Conservation (phyloP, 169 alveolate species). For the Cryptosporidium sp. region DNA sequence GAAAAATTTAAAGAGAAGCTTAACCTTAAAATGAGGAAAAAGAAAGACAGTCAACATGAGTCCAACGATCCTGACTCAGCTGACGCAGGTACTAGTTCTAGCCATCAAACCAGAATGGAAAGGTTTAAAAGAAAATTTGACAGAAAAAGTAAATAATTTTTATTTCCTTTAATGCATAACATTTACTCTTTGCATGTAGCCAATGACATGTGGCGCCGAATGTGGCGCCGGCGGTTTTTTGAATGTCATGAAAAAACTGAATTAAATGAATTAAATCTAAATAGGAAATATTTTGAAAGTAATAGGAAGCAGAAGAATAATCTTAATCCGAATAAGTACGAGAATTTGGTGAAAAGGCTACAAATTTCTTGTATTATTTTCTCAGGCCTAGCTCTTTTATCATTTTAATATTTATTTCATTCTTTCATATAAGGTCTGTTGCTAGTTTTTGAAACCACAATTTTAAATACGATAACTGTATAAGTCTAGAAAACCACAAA, state of each 20-base stretch:
- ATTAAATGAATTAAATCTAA: neutral
- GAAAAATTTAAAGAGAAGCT: constrained; percentile 38
- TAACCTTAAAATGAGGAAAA: constrained; percentile 8
- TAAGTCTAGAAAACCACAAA: neutral
- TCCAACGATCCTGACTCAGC: neutral
- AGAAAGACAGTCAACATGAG: neutral
- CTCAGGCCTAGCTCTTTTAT: neutral
- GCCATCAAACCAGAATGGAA: constrained; percentile 7
- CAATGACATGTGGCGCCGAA: neutral
- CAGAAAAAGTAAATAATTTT: neutral
- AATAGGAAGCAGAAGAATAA: neutral
- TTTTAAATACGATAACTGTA: neutral
- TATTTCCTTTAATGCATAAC: no score
- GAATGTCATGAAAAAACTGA: neutral
- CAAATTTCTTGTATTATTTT: neutral
- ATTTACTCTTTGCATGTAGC: neutral
- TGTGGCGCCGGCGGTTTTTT: neutral
- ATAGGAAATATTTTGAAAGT: neutral
- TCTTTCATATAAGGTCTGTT: neutral
- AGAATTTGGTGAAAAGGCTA: neutral
- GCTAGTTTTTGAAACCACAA: neutral
- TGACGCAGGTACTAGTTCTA: neutral
- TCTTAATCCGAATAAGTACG: neutral
- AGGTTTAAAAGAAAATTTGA: constrained; percentile 7
- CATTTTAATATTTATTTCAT: neutral